phyloP scores from a whole-genome alignment of 441 rosid species.

The Gossypium trilobum region DNA sequence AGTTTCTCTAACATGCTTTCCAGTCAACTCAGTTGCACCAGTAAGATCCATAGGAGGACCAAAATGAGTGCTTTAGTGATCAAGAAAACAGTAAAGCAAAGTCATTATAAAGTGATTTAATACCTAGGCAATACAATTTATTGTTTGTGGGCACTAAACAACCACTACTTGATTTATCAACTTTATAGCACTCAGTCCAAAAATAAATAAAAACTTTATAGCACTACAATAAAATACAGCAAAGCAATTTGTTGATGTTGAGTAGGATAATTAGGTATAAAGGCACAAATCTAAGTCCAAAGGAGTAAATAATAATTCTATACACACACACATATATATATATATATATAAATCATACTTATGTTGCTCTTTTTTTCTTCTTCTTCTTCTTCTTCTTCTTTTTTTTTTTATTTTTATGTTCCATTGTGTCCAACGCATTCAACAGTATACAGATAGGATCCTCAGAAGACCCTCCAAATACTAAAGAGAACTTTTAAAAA shows the following conservation, averaged over 20 bases:
- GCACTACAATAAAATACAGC: background rate
- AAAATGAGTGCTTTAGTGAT: slow-evolving; percentile 1
- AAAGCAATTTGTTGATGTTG: background rate
- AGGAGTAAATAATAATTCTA: background rate
- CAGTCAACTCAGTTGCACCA: background rate
- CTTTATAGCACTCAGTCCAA: background rate
- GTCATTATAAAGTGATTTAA: background rate
- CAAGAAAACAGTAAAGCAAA: background rate
- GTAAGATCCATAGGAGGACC: background rate
- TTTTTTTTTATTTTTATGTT: no score
- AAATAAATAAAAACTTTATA: background rate
- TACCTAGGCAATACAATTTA: background rate
- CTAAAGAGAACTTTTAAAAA: background rate
- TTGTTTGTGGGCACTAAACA: background rate
- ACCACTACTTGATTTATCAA: background rate
- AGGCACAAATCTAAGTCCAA: background rate
- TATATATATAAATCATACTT: background rate
- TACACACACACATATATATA: no score
- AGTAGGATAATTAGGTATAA: background rate
- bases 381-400: no score
- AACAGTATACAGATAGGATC: no score
- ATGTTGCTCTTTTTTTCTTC: background rate
- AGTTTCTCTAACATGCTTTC: background rate
- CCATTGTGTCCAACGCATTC: no score
- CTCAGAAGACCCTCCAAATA: no score